Conservation (phyloP, 305 asterid genomes). For the Rubia balearica region DNA sequence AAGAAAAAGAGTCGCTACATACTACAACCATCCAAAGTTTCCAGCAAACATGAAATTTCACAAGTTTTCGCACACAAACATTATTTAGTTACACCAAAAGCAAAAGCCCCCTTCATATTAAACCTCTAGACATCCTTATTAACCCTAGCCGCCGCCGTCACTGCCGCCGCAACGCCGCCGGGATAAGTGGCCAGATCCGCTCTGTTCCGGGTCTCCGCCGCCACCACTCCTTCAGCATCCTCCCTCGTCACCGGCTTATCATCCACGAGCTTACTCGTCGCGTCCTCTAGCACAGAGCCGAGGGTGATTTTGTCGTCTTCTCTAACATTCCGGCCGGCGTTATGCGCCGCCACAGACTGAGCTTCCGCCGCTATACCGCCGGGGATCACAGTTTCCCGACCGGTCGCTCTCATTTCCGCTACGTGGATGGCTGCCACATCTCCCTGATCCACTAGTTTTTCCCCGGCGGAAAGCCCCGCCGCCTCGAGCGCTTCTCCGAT, state of each 20-base stretch:
- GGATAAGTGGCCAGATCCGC: constrained; percentile 9
- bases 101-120: background rate
- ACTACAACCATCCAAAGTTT: no score
- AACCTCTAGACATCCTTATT: background rate
- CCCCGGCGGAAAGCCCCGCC: constrained; percentile 35
- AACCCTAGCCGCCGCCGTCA: constrained; percentile 5
- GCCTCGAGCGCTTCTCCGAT: constrained; percentile 61
- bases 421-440: constrained; percentile 8
- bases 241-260: constrained; percentile 9
- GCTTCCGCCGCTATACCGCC: constrained; percentile 47
- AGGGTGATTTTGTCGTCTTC: constrained; percentile 45
- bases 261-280: background rate
- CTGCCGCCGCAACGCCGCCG: background rate
- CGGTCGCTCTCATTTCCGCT: constrained; percentile 5
- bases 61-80: background rate
- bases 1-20: no score
- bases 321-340: constrained; percentile 7
- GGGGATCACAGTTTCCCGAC: constrained; percentile 1
- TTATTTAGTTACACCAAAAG: background rate
- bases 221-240: constrained; percentile 9
- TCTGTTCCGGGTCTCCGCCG: constrained; percentile 4
- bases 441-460: constrained; percentile 16
- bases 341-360: constrained; percentile 36
- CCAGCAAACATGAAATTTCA: no score
- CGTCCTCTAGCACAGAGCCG: constrained; percentile 28